Percentiles rank a stretch among this genome's conserved stretches.
phyloP scores from a whole-genome alignment of 2,329 filamentous ascomycete species.

The Sporothrix curviconia region DNA sequence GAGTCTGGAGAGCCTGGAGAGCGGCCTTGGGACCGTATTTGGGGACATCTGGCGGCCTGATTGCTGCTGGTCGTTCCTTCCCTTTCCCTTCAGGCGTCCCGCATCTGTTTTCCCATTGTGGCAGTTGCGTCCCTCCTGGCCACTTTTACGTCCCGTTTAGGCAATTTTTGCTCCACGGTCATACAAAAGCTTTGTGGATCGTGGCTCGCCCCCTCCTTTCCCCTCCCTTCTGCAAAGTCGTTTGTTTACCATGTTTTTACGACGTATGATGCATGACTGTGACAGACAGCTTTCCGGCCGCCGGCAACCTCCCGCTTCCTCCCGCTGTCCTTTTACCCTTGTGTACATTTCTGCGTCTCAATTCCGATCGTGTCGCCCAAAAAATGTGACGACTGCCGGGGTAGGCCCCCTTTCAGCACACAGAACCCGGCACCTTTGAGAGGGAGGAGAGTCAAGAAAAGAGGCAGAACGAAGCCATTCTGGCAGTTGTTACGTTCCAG shows the following conservation, averaged over 20 bases:
- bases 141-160: slow-evolving; percentile 1
- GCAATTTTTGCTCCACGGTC: not conserved
- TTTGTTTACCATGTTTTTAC: too few relatives aligned
- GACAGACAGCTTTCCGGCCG: not conserved
- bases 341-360: not conserved
- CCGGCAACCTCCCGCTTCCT: not conserved
- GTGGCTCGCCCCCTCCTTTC: not conserved
- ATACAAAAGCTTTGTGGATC: not conserved
- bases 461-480: not conserved
- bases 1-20: too few relatives aligned
- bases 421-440: not conserved
- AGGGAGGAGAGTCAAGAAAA: too few relatives aligned
- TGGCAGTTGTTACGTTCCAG: slow-evolving; percentile 1
- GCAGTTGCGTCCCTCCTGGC: slow-evolving; percentile 9
- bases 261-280: too few relatives aligned
- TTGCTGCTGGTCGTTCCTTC: not conserved
- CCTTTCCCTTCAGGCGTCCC: too few relatives aligned
- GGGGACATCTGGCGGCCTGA: not conserved
- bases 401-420: not conserved
- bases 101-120: slow-evolving; percentile 9
- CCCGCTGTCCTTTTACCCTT: not conserved
- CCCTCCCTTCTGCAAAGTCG: not conserved
- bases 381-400: not conserved
- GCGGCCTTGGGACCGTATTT: not conserved
- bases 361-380: not conserved